These are phyloP conservation scores for Wickerhamiella brachini DNA, from an alignment of 805 yeast genomes.

Conservation along the genomic window DNA sequence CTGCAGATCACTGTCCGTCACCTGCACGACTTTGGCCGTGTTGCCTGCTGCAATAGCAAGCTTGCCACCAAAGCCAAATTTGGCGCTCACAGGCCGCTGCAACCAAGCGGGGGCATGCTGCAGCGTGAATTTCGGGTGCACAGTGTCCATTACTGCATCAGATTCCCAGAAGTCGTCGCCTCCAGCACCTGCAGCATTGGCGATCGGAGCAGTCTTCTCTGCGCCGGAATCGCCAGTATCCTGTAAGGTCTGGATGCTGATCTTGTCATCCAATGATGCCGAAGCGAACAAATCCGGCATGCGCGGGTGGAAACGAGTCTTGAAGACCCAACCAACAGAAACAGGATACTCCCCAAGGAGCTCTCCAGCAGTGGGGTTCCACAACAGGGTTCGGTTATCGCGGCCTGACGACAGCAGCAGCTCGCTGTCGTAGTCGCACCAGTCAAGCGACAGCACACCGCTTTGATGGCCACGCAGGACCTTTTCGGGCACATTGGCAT, in stretches of 20 bases:
- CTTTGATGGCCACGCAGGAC: constrained; percentile 67
- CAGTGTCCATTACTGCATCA: constrained; percentile 26
- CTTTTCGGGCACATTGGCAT: constrained; percentile 78
- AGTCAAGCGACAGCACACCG: constrained; percentile 82
- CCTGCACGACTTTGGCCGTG: constrained; percentile 29
- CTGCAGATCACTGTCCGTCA: constrained; percentile 17
- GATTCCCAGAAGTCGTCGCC: constrained; percentile 79
- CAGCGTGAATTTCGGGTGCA: constrained; percentile 48
- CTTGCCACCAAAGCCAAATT: constrained; percentile 92
- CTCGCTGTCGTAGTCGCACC: constrained; percentile 76
- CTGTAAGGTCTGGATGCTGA: constrained; percentile 73
- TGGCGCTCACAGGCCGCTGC: constrained; percentile 53
- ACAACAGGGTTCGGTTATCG: constrained; percentile 72
- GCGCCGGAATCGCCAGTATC: constrained; percentile 37
- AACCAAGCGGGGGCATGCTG: constrained; percentile 88
- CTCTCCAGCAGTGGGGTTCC: constrained; percentile 75
- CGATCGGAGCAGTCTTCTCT: constrained; percentile 17
- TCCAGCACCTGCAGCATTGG: constrained; percentile 20
- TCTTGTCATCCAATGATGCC: constrained; percentile 66
- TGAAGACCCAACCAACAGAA: constrained; percentile 86
- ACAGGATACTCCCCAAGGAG: constrained; percentile 80
- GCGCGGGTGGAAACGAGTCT: constrained; percentile 73
- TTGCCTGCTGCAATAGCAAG: constrained; percentile 39
- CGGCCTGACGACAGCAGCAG: constrained; percentile 82
- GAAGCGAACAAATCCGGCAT: constrained; percentile 68